Base-by-base conservation (phyloP, 345 rosid species). In the Pugionium cornutum region DNA sequence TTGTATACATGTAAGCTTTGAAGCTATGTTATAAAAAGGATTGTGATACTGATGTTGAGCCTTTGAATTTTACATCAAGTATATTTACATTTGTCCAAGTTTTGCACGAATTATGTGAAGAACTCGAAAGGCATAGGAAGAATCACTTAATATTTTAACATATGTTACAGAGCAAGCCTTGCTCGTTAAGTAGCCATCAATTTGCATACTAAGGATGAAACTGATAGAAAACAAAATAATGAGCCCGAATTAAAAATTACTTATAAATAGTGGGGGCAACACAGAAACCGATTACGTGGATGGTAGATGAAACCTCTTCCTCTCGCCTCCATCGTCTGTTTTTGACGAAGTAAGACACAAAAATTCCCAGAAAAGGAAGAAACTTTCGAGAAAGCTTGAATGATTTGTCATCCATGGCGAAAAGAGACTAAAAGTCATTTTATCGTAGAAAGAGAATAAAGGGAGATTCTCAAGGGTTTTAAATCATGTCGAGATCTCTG, bases 401-500 rank as follows among this genome's bases (percentile, higher is more conserved):
- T 7, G 44, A 40, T 40, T 40, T 8, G 10, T 7, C n/a, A 7
- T 40, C n/a, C 44, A 40, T 40, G 44, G 44, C 44, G 44, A 8
- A 4, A 40, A 40, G 9, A 9, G n/a, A 7, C 44, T 40, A 40
- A 39, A 18, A 18, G 18, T 18, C 18, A 18, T 18, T 18, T 18
- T 18, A 18, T 18, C 18, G 18, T 7, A 1, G 66, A 43, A 8
- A 66, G 41, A 42, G 52, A 18, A 86, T 85, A 39, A 39, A 7
- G 53, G 26, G 25, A 43, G 44, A 39, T 72, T 65, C 7, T 3
- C 7, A 44, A 58, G 47, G 54, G 4, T 0, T 18, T 18, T 1
- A 67, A 40, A 40, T 37, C 65, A 86, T 85, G 44, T 40, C 5
- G 75, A 76, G 79, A 68, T 80, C 87, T 59, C 29, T 90, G 62